Evolutionary conservation across 768 basidiomycete genomes (phyloP).

Genomic region (Suillus weaverae): DNA sequence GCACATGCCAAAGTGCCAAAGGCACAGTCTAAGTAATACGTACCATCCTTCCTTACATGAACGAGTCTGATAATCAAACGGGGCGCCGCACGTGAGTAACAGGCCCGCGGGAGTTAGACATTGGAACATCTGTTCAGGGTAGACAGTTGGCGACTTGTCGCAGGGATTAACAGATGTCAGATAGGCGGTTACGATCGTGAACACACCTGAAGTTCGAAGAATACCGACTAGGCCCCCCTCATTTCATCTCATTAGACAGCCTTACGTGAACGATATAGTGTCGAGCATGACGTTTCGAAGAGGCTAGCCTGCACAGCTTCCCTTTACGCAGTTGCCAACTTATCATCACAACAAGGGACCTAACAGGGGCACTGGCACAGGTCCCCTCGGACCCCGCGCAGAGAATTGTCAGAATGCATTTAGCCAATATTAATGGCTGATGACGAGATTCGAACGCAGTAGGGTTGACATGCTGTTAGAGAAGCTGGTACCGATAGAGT

Average conservation of each 20-base stretch:
- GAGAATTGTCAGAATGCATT: slow-evolving; percentile 10
- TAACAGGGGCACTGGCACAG: slow-evolving; percentile 24
- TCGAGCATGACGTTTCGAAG: slow-evolving; percentile 5
- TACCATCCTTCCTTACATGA: slow-evolving; percentile 4
- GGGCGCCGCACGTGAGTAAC: slow-evolving; percentile 6
- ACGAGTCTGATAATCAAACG: not conserved
- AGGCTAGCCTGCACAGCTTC: slow-evolving; percentile 21
- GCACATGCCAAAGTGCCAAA: slow-evolving; percentile 6
- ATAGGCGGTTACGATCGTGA: not conserved
- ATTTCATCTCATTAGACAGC: not conserved
- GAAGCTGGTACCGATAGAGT: slow-evolving; percentile 10
- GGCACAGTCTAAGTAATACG: slow-evolving; percentile 3
- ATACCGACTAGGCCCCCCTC: not conserved
- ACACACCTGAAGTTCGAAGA: not conserved
- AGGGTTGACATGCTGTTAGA: slow-evolving; percentile 22
- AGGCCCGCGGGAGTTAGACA: slow-evolving; percentile 4
- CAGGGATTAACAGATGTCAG: not conserved
- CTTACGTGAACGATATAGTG: not conserved
- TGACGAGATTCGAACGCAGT: slow-evolving; percentile 13
- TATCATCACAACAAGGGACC: slow-evolving; percentile 23
- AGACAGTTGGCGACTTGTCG: not conserved
- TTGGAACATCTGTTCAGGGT: not conserved
- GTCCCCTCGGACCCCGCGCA: slow-evolving; percentile 35
- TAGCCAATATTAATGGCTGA: slow-evolving; percentile 5
- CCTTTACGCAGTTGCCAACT: slow-evolving; percentile 17